Conservation (phyloP, 306 rosid genomes). For the Begonia fuchsioides region DNA sequence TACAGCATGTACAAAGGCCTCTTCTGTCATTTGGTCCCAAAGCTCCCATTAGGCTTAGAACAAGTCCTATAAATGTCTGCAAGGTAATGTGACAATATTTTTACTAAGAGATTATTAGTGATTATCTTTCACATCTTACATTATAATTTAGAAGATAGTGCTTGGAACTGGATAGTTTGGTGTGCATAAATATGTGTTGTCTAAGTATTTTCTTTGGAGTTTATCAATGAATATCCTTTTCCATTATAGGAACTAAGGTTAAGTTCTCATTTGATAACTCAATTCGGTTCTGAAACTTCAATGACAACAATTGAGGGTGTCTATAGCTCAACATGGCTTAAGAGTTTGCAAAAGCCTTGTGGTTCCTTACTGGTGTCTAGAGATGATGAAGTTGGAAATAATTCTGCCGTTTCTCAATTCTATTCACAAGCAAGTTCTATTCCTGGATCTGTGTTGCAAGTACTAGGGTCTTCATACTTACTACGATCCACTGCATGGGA, state of each 20-base stretch:
- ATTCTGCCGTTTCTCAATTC: constrained; percentile 43
- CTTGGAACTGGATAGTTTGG: not conserved
- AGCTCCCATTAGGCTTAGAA: constrained; percentile 70
- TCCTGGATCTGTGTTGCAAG: constrained; percentile 87
- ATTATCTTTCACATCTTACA: constrained; percentile 14
- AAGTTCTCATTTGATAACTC: constrained; percentile 70
- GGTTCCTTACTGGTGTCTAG: constrained; percentile 56
- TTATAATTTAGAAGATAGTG: not conserved
- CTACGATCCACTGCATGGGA: constrained; percentile 89
- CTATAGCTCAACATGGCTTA: constrained; percentile 78
- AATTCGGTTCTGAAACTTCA: constrained; percentile 60
- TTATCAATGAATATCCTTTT: constrained; percentile 6
- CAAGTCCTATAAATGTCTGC: constrained; percentile 67
- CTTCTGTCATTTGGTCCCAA: constrained; percentile 89
- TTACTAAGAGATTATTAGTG: too few relatives aligned
- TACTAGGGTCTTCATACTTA: constrained; percentile 74
- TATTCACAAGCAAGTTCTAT: constrained; percentile 71
- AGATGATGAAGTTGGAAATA: constrained; percentile 46
- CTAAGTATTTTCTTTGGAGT: not conserved
- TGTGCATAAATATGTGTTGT: not conserved
- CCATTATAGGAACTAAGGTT: constrained; percentile 61
- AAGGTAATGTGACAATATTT: constrained; percentile 35
- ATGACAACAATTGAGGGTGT: constrained; percentile 70
- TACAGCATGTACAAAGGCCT: constrained; percentile 94
- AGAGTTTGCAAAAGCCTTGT: constrained; percentile 58